Evolutionary conservation across 2,329 filamentous ascomycete species (phyloP).

Genomic region (Aspergillus sergii): DNA sequence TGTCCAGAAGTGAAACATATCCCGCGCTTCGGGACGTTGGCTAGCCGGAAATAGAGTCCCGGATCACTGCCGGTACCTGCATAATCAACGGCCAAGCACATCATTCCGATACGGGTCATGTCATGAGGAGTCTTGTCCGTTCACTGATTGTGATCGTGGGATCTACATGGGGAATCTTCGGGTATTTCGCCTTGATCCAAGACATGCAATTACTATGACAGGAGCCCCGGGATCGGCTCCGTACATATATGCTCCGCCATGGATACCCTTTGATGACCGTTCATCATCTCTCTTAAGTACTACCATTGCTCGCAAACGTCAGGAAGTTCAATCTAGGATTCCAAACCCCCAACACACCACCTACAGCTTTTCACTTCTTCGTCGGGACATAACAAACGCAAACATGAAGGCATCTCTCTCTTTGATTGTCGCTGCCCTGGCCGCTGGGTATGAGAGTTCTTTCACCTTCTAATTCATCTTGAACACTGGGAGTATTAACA

Average conservation of each 20-base stretch:
- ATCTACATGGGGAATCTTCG: conserved; percentile 3
- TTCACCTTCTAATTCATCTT: background rate
- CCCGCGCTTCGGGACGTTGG: background rate
- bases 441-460: conserved; percentile 6
- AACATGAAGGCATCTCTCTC: conserved; percentile 8
- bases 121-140: background rate
- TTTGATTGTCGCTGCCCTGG: conserved; percentile 11
- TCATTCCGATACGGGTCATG: background rate
- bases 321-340: background rate
- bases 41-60: background rate
- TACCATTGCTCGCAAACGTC: background rate
- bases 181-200: background rate
- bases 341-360: background rate
- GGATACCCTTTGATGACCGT: background rate
- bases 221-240: background rate
- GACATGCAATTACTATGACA: conserved; percentile 2
- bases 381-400: background rate
- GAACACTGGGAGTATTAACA: background rate
- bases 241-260: background rate
- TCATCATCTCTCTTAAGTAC: conserved; percentile 4
- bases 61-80: background rate
- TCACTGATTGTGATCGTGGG: background rate
- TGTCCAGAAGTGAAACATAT: conserved; percentile 1
- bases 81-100: background rate
- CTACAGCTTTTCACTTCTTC: background rate